These are phyloP conservation scores for Blumeria hordei DNA, from an alignment of 2,329 filamentous ascomycete species.

Conservation along the genomic window DNA sequence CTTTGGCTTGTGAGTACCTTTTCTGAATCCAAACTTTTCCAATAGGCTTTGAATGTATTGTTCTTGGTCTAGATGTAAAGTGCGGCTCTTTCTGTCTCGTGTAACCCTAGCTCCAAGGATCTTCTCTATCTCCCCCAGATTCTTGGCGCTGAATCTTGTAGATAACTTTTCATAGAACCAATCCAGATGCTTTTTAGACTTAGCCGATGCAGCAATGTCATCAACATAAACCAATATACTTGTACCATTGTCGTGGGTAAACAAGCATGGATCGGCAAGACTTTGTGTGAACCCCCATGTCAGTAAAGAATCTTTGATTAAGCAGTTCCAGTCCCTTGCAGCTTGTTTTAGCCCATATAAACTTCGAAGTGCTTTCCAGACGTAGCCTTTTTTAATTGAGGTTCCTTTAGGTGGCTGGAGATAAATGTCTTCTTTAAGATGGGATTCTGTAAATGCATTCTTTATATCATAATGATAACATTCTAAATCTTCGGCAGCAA, in stretches of 20 bases:
- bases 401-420: background rate
- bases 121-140: background rate
- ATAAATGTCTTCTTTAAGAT: background rate
- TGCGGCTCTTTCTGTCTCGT: background rate
- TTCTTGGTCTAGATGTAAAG: slow-evolving; percentile 2
- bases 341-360: background rate
- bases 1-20: too few species aligned
- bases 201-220: background rate
- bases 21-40: background rate
- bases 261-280: background rate
- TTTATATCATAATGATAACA: background rate
- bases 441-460: background rate
- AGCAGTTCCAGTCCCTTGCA: background rate
- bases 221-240: too few species aligned
- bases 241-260: too few species aligned
- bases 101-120: background rate
- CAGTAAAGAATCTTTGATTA: background rate
- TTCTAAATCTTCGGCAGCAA: background rate
- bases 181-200: background rate
- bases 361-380: background rate
- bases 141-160: background rate
- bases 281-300: background rate
- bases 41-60: background rate
- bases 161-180: background rate
- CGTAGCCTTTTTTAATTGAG: background rate